Evolutionary conservation across 257 asterid species (phyloP).

Genomic region (Scutellaria barbata): DNA sequence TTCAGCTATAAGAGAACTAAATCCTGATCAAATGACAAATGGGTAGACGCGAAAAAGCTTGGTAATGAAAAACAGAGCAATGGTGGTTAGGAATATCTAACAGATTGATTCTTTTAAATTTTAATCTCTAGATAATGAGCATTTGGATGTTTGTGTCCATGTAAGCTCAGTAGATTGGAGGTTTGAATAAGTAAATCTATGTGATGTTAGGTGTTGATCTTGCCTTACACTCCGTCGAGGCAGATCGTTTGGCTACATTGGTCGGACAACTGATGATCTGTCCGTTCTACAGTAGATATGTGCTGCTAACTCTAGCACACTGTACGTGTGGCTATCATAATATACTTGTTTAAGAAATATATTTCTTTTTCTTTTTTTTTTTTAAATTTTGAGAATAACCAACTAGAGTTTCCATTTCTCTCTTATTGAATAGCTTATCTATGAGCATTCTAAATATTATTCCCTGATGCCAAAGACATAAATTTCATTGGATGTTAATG

Average conservation of each 20-base stretch:
- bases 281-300: neutral
- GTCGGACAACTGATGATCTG: neutral
- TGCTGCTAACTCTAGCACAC: neutral
- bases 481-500: too few species aligned
- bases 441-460: too few species aligned
- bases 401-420: too few species aligned
- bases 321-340: neutral
- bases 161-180: neutral
- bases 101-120: slow-evolving; percentile 18
- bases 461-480: too few species aligned
- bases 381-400: too few species aligned
- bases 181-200: slow-evolving; percentile 20
- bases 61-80: neutral
- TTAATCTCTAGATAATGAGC: slow-evolving; percentile 1
- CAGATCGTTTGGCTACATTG: neutral
- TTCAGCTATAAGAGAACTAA: slow-evolving; percentile 18
- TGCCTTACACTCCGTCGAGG: neutral
- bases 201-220: slow-evolving; percentile 17
- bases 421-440: too few species aligned
- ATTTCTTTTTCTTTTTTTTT: too few species aligned
- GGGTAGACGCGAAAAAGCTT: slow-evolving; percentile 10
- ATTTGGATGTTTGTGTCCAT: slow-evolving; percentile 14
- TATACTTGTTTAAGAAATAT: neutral
- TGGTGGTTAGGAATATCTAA: neutral
- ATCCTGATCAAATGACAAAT: slow-evolving; percentile 2